Percentiles rank a stretch among this genome's conserved stretches.
Conservation (phyloP, 108 stramenopile species). For the Cyclotella kingstonii region DNA sequence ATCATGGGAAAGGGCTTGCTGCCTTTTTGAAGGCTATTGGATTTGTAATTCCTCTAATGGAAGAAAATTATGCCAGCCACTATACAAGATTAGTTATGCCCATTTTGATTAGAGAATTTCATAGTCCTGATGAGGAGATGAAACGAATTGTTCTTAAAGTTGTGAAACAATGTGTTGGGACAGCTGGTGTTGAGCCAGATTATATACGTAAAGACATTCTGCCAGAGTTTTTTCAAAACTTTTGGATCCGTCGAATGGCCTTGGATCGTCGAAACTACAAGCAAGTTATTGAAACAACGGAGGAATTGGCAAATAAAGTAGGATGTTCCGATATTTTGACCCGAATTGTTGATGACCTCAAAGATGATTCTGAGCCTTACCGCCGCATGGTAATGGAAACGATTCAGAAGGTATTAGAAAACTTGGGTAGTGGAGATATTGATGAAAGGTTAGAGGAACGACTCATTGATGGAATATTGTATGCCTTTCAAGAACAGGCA, state of each 20-base stretch:
- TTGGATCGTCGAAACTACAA: conserved; percentile 96
- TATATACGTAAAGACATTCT: conserved; percentile 96
- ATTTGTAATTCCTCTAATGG: conserved; percentile 98
- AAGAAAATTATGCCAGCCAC: conserved; percentile 99
- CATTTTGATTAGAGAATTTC: conserved; percentile 96
- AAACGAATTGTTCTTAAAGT: conserved; percentile 98
- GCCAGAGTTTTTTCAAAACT: conserved; percentile 96
- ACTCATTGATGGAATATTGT: conserved; percentile 97
- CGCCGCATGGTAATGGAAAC: conserved; percentile 99
- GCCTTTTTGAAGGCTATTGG: conserved; percentile 99
- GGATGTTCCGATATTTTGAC: conserved; percentile 93
- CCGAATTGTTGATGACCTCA: conserved; percentile 98
- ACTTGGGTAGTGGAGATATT: conserved; percentile 94
- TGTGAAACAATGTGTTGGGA: conserved; percentile 98
- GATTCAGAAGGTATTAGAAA: conserved; percentile 88
- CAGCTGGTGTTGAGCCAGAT: conserved; percentile 95
- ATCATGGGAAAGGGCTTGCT: conserved; percentile 96
- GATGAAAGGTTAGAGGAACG: conserved; percentile 96
- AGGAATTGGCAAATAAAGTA: conserved; percentile 98
- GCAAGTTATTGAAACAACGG: conserved; percentile 97
- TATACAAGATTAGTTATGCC: conserved; percentile 98
- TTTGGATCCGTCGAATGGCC: conserved; percentile 99
- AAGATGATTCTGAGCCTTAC: conserved; percentile 99
- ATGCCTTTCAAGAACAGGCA: conserved; percentile 98
- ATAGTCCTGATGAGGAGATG: conserved; percentile 96